A percentile compares a stretch with the other conserved stretches of the same genome.
Evolutionary conservation across 2,329 filamentous ascomycete genomes (phyloP).

Genomic region (Penicillium vulpinum): DNA sequence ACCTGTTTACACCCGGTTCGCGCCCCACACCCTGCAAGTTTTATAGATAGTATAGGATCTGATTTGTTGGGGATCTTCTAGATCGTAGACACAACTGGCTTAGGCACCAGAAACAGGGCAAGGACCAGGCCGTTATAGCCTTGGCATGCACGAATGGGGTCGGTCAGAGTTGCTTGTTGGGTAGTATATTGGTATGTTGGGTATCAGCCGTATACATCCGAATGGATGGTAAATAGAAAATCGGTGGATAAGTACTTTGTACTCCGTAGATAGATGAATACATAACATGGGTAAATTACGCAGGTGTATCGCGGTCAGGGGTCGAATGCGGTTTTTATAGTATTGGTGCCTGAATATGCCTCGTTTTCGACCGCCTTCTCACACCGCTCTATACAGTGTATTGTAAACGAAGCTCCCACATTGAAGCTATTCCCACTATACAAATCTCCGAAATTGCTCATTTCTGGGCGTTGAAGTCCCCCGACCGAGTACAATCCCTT

Average conservation of each 20-base stretch:
- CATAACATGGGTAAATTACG: too few relatives aligned
- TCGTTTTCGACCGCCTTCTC: not conserved
- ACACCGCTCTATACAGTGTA: not conserved
- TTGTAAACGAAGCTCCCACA: not conserved
- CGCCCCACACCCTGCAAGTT: too few relatives aligned
- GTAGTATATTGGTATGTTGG: not conserved
- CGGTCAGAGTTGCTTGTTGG: not conserved
- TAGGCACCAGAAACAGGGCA: slow-evolving; percentile 1
- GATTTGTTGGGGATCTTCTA: too few relatives aligned
- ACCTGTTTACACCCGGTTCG: not conserved
- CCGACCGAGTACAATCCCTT: too few relatives aligned
- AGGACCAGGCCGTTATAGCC: not conserved
- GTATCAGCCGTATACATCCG: not conserved
- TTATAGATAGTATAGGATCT: too few relatives aligned
- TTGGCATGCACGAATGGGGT: not conserved
- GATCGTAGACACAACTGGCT: not conserved
- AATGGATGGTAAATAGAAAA: not conserved
- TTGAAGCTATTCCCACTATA: not conserved
- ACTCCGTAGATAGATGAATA: too few relatives aligned
- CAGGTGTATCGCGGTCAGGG: too few relatives aligned
- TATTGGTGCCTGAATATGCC: not conserved
- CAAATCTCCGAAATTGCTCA: not conserved
- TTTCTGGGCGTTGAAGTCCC: not conserved
- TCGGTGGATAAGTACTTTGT: too few relatives aligned
- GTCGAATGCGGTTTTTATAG: too few relatives aligned